These are phyloP conservation scores for Aspergillus ustus DNA, from an alignment of 2,329 filamentous ascomycete genomes.

Conservation along the genomic window DNA sequence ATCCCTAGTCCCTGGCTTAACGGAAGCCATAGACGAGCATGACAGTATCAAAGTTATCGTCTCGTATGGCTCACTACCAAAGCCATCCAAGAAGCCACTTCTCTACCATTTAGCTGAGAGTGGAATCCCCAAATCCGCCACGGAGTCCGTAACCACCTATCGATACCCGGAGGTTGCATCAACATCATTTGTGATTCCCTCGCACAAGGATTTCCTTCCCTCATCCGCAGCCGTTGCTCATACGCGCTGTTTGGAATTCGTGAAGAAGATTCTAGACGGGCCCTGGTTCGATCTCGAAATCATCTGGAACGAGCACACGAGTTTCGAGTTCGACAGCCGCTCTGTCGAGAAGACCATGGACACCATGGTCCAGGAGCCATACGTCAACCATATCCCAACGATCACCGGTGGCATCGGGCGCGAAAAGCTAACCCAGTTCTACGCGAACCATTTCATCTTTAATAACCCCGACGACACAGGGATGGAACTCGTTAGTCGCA, in stretches of 20 bases:
- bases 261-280: constrained; percentile 65
- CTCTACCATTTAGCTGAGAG: no score
- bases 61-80: no score
- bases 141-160: no score
- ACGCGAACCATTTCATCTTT: constrained; percentile 72
- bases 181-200: no score
- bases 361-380: constrained; percentile 76
- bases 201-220: no score
- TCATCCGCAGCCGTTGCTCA: constrained; percentile 35
- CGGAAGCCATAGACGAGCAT: no score
- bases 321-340: constrained; percentile 69
- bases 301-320: constrained; percentile 76
- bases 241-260: constrained; percentile 65
- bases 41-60: no score
- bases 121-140: no score
- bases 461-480: constrained; percentile 68
- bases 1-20: no score
- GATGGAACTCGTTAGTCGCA: constrained; percentile 70
- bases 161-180: no score
- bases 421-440: constrained; percentile 64
- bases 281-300: constrained; percentile 73
- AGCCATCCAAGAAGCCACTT: no score
- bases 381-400: constrained; percentile 76
- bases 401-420: constrained; percentile 71
- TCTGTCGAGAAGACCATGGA: constrained; percentile 72